Base-by-base conservation (phyloP, 1,284 basidiomycete genomes). In the Coriolopsis trogii region DNA sequence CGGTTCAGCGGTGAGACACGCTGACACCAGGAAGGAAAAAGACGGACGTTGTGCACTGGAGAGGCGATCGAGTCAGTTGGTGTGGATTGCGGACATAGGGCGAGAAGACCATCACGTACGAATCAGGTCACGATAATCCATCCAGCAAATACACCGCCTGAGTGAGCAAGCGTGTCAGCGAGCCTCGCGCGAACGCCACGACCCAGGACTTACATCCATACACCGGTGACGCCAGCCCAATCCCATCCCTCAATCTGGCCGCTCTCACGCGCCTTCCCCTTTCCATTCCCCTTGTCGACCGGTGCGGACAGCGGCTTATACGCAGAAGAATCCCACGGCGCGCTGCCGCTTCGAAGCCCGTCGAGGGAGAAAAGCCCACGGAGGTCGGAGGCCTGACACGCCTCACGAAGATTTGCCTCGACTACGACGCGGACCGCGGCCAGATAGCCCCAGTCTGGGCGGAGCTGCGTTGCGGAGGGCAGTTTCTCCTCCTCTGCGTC, bases 171-270 rank as follows among this genome's bases (percentile, higher is more conserved):
- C 1, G 20, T 6, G 18, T 40, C 15, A 41, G 43, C 28, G 4
- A 33, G 18, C 15, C 5, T 10, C 4, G 37, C 30, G n/a, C 20
- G 20, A n/a, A 20, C 18, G 37, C 10, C 15, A 21, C 8, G 12
- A 26, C 8, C n/a, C 24, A 28, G 16, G 7, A 29, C 63, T 54
- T 23, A 62, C 80, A 73, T 72, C 81, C 82, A 84, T 50, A 75
- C 67, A 12, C 82, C 82, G 26, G 71, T 66, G 1, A 76, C 78
- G 6, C 81, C 82, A 1, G 82, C 82, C 81, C 81, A 84, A 56
- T 84, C 81, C 80, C 80, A 84, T 0, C 78, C 79, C 4, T 71
- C 70, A 28, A 49, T 46, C 18, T 46, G 51, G 24, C 46, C 39
- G 20, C 12, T 25, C n/a, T 31, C 52, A 9, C 21, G 33, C 13